Evolutionary conservation across 331 rosid species (phyloP).

Genomic region (Malus hybrid): DNA sequence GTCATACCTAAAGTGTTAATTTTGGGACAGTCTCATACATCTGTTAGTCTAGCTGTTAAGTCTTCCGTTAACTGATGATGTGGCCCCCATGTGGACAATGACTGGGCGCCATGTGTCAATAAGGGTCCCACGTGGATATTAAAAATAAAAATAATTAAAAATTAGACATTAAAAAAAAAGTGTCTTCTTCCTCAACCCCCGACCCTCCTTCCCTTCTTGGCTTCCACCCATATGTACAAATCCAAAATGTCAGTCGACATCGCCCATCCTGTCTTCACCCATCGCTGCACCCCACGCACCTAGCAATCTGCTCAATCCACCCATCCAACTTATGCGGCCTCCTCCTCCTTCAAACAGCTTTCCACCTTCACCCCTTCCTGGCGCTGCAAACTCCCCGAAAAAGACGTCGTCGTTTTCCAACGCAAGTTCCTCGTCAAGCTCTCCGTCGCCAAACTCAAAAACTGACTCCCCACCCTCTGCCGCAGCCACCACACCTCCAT

Average conservation of each 20-base stretch:
- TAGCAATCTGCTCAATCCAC: background rate
- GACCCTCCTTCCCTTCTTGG: background rate
- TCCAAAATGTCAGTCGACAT: background rate
- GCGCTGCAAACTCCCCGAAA: slow-evolving; percentile 65
- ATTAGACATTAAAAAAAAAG: too few species aligned
- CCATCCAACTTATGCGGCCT: too few species aligned
- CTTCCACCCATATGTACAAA: background rate
- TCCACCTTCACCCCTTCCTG: slow-evolving; percentile 56
- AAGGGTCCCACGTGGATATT: too few species aligned
- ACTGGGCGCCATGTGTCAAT: too few species aligned
- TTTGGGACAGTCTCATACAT: too few species aligned
- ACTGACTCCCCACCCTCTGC: slow-evolving; percentile 56
- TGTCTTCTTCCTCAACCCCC: too few species aligned
- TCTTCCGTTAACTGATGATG: too few species aligned
- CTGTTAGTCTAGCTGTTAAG: too few species aligned
- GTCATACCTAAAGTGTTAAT: too few species aligned
- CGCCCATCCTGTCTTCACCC: background rate
- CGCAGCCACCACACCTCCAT: slow-evolving; percentile 78
- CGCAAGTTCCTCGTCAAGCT: slow-evolving; percentile 55
- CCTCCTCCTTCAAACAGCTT: background rate
- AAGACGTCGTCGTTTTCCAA: slow-evolving; percentile 67
- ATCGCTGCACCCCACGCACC: background rate
- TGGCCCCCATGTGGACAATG: too few species aligned
- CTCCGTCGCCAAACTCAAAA: slow-evolving; percentile 22
- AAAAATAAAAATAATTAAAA: too few species aligned